A percentile compares a stretch with the other conserved stretches of the same genome.
phyloP scores from a whole-genome alignment of 1,139 yeast genomes.

The Hansenula lynferdii region DNA sequence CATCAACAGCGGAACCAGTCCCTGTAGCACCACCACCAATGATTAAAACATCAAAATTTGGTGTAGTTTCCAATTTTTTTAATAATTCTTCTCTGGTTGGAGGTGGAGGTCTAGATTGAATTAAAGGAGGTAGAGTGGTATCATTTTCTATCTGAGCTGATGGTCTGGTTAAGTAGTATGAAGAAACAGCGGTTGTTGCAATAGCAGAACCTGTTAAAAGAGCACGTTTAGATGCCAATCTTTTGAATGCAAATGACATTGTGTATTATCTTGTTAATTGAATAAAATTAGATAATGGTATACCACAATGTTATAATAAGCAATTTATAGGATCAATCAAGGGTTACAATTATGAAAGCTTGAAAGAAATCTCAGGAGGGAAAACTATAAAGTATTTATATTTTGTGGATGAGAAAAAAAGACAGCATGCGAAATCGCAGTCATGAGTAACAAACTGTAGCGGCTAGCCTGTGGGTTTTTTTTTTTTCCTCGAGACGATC shows the following conservation, averaged over 20 bases:
- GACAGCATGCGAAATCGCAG: too few relatives aligned
- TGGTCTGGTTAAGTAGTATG: slow-evolving; percentile 9
- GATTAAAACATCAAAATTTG: slow-evolving; percentile 71
- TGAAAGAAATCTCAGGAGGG: too few relatives aligned
- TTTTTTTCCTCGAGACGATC: slow-evolving; percentile 45
- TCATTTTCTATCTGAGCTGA: slow-evolving; percentile 14
- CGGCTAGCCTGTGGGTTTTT: too few relatives aligned
- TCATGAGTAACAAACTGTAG: too few relatives aligned
- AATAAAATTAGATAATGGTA: not conserved
- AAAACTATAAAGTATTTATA: not conserved
- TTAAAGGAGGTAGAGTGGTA: slow-evolving; percentile 17
- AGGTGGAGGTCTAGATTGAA: slow-evolving; percentile 25
- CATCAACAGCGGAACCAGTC: slow-evolving; percentile 90
- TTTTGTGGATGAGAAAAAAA: too few relatives aligned
- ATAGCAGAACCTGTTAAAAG: slow-evolving; percentile 17
- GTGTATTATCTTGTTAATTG: not conserved
- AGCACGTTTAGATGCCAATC: slow-evolving; percentile 19
- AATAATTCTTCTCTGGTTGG: slow-evolving; percentile 37
- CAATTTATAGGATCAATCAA: too few relatives aligned
- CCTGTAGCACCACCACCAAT: slow-evolving; percentile 98
- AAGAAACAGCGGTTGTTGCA: slow-evolving; percentile 17
- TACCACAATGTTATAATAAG: too few relatives aligned
- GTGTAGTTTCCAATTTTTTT: slow-evolving; percentile 33
- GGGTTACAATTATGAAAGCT: too few relatives aligned
- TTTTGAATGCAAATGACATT: slow-evolving; percentile 23